Evolutionary conservation across 805 yeast genomes (phyloP).

Genomic region (Metschnikowia kofuensis): DNA sequence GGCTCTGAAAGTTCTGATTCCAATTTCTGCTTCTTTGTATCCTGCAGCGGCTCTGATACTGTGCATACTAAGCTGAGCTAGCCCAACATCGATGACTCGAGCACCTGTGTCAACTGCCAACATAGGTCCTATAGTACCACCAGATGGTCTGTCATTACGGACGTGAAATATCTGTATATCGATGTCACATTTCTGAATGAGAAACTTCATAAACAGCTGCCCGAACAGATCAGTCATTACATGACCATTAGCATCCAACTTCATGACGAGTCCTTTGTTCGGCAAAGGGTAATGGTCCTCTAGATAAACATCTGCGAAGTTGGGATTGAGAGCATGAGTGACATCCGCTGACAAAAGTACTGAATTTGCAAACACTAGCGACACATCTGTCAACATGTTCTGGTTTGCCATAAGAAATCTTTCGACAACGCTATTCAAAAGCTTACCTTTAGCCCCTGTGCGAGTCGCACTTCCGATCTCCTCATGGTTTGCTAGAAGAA

Average conservation of each 20-base stretch:
- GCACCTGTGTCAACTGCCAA: conserved; percentile 36
- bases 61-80: conserved; percentile 44
- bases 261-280: conserved; percentile 37
- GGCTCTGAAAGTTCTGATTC: conserved; percentile 30
- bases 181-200: conserved; percentile 24
- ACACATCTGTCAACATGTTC: conserved; percentile 4
- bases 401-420: conserved; percentile 10
- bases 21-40: conserved; percentile 37
- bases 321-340: conserved; percentile 43
- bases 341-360: conserved; percentile 41
- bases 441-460: conserved; percentile 39
- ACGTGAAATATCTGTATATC: conserved; percentile 39
- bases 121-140: conserved; percentile 44
- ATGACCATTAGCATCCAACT: conserved; percentile 37
- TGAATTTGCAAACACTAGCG: conserved; percentile 28
- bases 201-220: conserved; percentile 21
- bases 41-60: conserved; percentile 39
- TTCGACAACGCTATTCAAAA: conserved; percentile 23
- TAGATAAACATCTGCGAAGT: conserved; percentile 32
- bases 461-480: conserved; percentile 40
- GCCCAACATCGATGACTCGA: conserved; percentile 39
- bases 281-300: conserved; percentile 36
- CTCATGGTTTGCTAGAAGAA: conserved; percentile 38
- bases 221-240: conserved; percentile 38
- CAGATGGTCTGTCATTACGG: conserved; percentile 39